A percentile compares a stretch with the other conserved stretches of the same genome.
Evolutionary conservation across 495 filamentous ascomycete species (phyloP).

Genomic region (Neurospora tetraspora): DNA sequence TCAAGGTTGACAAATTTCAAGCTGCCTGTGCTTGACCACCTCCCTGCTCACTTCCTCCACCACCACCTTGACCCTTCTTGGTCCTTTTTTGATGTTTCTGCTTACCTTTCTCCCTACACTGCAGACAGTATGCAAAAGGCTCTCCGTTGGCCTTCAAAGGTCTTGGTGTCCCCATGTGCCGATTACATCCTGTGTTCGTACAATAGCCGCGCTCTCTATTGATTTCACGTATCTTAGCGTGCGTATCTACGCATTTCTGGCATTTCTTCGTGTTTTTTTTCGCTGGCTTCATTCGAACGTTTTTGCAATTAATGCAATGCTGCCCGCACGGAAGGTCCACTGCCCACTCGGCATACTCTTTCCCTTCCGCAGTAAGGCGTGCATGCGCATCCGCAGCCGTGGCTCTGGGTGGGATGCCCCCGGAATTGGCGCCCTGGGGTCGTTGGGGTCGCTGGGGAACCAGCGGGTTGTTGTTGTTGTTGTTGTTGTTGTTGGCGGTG

Average conservation of each 20-base stretch:
- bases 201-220: not conserved
- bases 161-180: not conserved
- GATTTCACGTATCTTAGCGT: not conserved
- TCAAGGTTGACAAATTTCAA: not conserved
- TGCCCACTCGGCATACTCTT: not conserved
- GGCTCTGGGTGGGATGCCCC: not conserved
- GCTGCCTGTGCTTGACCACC: not conserved
- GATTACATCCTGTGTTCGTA: not conserved
- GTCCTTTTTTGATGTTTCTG: not conserved
- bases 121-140: not conserved
- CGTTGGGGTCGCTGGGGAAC: not conserved
- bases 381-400: not conserved
- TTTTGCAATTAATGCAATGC: not conserved
- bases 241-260: not conserved
- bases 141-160: not conserved
- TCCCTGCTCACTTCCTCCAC: not conserved
- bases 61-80: not conserved
- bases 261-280: not conserved
- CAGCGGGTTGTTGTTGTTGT: not conserved
- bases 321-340: not conserved
- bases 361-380: not conserved
- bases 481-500: not conserved
- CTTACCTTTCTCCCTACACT: not conserved
- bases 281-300: not conserved
- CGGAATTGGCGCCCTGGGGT: not conserved